These are phyloP conservation scores for Trichoderma semiorbis DNA, from an alignment of 2,329 filamentous ascomycete genomes.

Conservation along the genomic window DNA sequence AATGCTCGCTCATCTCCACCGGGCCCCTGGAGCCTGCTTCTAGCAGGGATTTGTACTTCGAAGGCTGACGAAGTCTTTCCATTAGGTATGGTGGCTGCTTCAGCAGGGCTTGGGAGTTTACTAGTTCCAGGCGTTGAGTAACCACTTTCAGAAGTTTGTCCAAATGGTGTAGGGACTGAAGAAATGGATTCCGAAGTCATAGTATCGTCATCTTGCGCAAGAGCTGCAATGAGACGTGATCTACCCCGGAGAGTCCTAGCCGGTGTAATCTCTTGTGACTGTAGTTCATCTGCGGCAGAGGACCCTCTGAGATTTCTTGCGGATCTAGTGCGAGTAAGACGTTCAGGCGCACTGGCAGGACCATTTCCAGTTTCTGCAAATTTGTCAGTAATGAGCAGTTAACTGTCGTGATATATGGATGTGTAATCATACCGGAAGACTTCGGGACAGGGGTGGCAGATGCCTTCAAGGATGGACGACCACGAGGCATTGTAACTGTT, in stretches of 20 bases:
- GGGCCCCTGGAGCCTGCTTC: slow-evolving; percentile 17
- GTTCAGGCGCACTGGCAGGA: slow-evolving; percentile 13
- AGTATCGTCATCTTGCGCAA: slow-evolving; percentile 19
- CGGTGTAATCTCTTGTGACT: background rate
- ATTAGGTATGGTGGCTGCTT: slow-evolving; percentile 17
- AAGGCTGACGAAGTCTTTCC: slow-evolving; percentile 21
- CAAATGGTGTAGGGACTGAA: slow-evolving; percentile 31
- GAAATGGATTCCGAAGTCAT: slow-evolving; percentile 31
- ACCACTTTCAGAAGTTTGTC: slow-evolving; percentile 31
- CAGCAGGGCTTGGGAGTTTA: slow-evolving; percentile 34
- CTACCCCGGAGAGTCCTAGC: slow-evolving; percentile 24
- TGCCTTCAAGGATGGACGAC: slow-evolving; percentile 27
- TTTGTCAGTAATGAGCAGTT: background rate
- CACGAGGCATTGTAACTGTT: slow-evolving; percentile 29
- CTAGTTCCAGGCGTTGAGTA: slow-evolving; percentile 38
- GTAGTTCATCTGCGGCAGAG: background rate
- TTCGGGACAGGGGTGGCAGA: slow-evolving; percentile 20
- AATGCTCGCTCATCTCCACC: slow-evolving; percentile 31
- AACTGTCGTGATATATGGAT: background rate
- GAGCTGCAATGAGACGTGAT: slow-evolving; percentile 21
- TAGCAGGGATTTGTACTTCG: slow-evolving; percentile 31
- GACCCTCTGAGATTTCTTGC: slow-evolving; percentile 20
- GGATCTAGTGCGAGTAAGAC: slow-evolving; percentile 28
- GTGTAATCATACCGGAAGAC: slow-evolving; percentile 21
- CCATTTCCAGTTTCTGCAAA: background rate